Percentiles rank a stretch among this genome's conserved stretches.
These are phyloP conservation scores for Eustoma russellianum DNA, from an alignment of 257 asterid species.

Conservation along the genomic window DNA sequence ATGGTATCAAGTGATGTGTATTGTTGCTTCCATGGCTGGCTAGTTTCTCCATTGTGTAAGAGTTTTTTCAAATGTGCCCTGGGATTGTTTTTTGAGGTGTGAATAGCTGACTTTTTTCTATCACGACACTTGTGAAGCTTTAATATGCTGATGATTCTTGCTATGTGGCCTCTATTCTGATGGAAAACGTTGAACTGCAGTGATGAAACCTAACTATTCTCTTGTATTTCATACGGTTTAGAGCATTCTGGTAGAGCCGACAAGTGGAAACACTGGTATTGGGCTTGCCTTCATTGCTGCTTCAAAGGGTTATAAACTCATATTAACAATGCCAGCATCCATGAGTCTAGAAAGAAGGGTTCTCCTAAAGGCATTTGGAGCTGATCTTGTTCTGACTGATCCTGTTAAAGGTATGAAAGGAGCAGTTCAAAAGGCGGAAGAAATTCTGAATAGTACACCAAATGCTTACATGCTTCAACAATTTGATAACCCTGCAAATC, in stretches of 20 bases:
- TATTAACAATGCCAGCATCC: conserved; percentile 99
- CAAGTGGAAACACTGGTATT: conserved; percentile 98
- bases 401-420: conserved; percentile 96
- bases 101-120: too few species aligned
- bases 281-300: conserved; percentile 99
- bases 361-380: conserved; percentile 96
- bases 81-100: too few species aligned
- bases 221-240: conserved; percentile 12
- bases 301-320: conserved; percentile 92
- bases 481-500: conserved; percentile 96
- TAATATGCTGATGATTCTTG: not conserved
- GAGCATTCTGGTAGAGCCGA: conserved; percentile 96
- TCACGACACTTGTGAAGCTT: not conserved
- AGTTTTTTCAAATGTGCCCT: too few species aligned
- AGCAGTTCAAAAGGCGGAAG: conserved; percentile 93
- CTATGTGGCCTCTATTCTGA: not conserved
- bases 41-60: too few species aligned
- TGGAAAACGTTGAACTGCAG: not conserved
- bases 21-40: too few species aligned
- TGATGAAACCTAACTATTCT: not conserved
- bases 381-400: conserved; percentile 83
- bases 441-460: conserved; percentile 62
- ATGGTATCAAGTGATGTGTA: too few species aligned
- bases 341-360: conserved; percentile 99
- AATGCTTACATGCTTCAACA: conserved; percentile 93